phyloP scores from a whole-genome alignment of 176 grass and related monocot species.

The Zea luxurians region DNA sequence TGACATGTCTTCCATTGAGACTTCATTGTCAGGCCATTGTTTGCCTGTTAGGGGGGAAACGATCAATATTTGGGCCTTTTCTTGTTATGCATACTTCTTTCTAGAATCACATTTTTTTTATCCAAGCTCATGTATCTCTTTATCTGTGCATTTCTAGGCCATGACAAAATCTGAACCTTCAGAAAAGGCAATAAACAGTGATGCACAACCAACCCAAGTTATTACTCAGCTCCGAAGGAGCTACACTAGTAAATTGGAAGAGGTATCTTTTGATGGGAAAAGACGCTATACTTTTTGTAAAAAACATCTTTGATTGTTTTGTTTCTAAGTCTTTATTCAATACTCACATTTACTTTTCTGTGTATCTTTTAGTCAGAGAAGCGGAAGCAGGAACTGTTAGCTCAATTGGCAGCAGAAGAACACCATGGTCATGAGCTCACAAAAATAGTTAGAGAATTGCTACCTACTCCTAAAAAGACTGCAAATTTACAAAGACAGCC shows the following conservation, averaged over 20 bases:
- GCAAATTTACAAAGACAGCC: constrained; percentile 54
- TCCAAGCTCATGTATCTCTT: constrained; percentile 5
- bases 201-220: constrained; percentile 66
- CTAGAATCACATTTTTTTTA: neutral
- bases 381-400: constrained; percentile 83
- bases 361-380: constrained; percentile 74
- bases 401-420: constrained; percentile 83
- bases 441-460: constrained; percentile 89
- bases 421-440: constrained; percentile 86
- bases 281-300: neutral
- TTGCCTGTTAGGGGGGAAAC: neutral
- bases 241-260: constrained; percentile 90
- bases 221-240: constrained; percentile 81
- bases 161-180: constrained; percentile 60
- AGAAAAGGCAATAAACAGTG: constrained; percentile 44
- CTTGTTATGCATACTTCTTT: neutral
- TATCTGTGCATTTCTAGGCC: constrained; percentile 41
- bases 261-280: constrained; percentile 48
- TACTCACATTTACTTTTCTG: constrained; percentile 16
- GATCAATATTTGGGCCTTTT: neutral
- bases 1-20: neutral
- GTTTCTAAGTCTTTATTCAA: constrained; percentile 23
- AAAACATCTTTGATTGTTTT: neutral
- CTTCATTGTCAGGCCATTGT: neutral
- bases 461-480: constrained; percentile 66